Conservation (phyloP, 2,329 filamentous ascomycete genomes). For the Colletotrichum caudatum region DNA sequence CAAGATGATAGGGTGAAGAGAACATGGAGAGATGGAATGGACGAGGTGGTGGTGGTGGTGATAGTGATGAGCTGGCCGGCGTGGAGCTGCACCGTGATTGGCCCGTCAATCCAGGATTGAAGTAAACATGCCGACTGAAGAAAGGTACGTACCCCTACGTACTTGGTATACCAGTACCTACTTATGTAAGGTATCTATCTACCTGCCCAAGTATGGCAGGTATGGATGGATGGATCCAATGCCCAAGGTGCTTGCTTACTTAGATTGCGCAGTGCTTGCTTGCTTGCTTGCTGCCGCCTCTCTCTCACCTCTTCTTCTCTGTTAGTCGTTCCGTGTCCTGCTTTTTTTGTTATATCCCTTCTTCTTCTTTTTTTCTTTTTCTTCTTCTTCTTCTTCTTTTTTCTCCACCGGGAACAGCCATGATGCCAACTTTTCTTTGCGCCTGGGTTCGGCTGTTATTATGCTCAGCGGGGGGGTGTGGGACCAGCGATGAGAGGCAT, state of each 20-base stretch:
- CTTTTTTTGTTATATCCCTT: background rate
- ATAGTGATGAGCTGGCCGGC: conserved; percentile 34
- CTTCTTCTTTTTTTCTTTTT: background rate
- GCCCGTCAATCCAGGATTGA: conserved; percentile 2
- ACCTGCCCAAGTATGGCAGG: no score
- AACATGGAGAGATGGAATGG: no score
- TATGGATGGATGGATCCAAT: background rate
- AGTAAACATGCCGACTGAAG: background rate
- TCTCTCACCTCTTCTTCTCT: background rate
- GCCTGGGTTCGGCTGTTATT: conserved; percentile 14
- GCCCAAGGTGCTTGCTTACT: background rate
- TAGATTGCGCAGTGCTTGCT: no score
- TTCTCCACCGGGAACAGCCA: background rate
- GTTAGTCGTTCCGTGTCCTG: no score
- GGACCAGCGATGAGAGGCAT: conserved; percentile 25
- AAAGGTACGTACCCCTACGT: no score
- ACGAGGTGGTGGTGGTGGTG: conserved; percentile 1
- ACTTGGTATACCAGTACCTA: no score
- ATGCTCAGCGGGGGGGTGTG: conserved; percentile 30
- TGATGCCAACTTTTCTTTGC: conserved; percentile 11
- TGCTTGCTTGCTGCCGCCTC: background rate
- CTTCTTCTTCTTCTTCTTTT: background rate
- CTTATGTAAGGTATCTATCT: no score
- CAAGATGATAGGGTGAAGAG: conserved; percentile 3
- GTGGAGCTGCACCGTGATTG: conserved; percentile 4